Conservation (phyloP, 2,329 filamentous ascomycete genomes). For the Cladophialophora exuberans region DNA sequence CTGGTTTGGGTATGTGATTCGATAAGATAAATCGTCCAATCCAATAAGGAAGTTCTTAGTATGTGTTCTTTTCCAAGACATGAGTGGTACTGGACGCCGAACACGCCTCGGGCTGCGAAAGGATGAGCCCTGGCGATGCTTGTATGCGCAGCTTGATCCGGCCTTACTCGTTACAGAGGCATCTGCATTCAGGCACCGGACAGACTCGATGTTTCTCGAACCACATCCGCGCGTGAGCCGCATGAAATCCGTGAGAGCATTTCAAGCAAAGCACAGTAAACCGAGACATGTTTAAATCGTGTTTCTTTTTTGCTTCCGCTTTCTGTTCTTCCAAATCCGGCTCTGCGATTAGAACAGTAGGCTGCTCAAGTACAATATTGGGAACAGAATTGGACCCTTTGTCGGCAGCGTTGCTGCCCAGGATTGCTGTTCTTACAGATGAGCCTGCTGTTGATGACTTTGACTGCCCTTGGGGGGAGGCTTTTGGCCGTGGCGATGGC, state of each 20-base stretch:
- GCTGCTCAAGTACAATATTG: constrained; percentile 3
- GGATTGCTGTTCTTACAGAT: constrained; percentile 33
- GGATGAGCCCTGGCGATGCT: too few species aligned
- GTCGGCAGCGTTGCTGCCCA: neutral
- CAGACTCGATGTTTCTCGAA: constrained; percentile 59
- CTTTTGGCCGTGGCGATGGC: constrained; percentile 17
- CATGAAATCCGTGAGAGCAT: constrained; percentile 68
- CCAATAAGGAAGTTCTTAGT: too few species aligned
- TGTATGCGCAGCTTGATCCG: neutral
- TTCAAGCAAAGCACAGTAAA: constrained; percentile 65
- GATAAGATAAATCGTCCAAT: too few species aligned
- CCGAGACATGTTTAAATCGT: constrained; percentile 53
- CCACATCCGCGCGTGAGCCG: constrained; percentile 65
- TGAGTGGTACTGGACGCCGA: too few species aligned
- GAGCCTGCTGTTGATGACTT: constrained; percentile 35
- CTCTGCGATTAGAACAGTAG: constrained; percentile 1
- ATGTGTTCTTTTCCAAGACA: too few species aligned
- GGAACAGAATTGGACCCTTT: constrained; percentile 5
- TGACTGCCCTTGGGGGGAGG: constrained; percentile 33
- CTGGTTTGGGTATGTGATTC: too few species aligned
- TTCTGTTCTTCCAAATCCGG: constrained; percentile 12
- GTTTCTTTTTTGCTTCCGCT: constrained; percentile 21
- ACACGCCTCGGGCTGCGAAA: too few species aligned
- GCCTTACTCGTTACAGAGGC: constrained; percentile 51
- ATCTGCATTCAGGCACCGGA: constrained; percentile 59